phyloP scores from a whole-genome alignment of 257 asterid species.

The Capsicum baccatum region DNA sequence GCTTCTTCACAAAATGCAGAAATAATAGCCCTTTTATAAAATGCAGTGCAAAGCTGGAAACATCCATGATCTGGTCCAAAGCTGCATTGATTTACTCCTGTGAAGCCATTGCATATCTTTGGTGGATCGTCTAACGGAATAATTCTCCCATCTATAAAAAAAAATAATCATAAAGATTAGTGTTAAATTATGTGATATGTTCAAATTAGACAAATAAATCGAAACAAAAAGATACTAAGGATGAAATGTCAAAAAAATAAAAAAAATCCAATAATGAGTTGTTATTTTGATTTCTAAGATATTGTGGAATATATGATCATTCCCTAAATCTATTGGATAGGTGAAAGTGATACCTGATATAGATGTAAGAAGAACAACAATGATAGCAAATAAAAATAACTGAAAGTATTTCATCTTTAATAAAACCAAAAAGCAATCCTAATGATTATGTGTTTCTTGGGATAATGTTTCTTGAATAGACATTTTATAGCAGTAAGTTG shows the following conservation, averaged over 20 bases:
- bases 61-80: slow-evolving; percentile 31
- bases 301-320: no score
- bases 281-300: not conserved
- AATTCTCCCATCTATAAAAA: not conserved
- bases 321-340: no score
- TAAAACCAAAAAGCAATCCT: not conserved
- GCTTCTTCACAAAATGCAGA: slow-evolving; percentile 15
- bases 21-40: not conserved
- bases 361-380: not conserved
- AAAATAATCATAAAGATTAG: not conserved
- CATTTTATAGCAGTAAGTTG: not conserved
- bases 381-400: not conserved
- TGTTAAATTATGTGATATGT: not conserved
- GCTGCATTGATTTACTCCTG: slow-evolving; percentile 20
- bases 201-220: not conserved
- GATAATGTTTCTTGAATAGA: not conserved
- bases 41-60: slow-evolving; percentile 1
- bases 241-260: not conserved
- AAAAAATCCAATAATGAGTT: not conserved
- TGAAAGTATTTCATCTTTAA: slow-evolving; percentile 1
- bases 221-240: not conserved
- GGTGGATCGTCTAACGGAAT: not conserved
- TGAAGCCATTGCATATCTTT: not conserved
- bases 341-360: not conserved
- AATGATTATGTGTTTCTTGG: not conserved